phyloP scores from a whole-genome alignment of 164 flowering plant genomes.

The Macadamia integrifolia region DNA sequence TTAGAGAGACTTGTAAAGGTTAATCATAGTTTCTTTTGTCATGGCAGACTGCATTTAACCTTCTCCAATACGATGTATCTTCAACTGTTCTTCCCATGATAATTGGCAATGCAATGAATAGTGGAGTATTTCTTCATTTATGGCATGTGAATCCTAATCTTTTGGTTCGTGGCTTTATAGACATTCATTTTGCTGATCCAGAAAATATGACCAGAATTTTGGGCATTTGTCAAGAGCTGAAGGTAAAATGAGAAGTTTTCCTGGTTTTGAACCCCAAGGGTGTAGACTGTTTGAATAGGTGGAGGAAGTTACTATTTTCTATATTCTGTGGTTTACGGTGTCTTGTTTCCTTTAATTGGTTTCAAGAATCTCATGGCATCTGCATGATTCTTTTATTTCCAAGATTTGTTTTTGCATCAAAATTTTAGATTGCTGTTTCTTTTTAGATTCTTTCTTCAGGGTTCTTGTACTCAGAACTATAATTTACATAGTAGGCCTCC shows the following conservation, averaged over 20 bases:
- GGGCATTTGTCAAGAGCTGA: constrained; percentile 66
- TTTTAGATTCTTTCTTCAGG: too few relatives aligned
- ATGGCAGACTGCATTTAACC: constrained; percentile 80
- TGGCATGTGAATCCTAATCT: constrained; percentile 70
- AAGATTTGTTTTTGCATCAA: too few relatives aligned
- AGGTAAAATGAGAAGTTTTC: constrained; percentile 39
- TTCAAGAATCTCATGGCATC: too few relatives aligned
- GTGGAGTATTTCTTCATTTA: constrained; percentile 46
- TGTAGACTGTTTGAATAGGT: too few relatives aligned
- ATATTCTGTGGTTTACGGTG: too few relatives aligned
- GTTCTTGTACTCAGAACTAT: too few relatives aligned
- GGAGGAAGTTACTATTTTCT: too few relatives aligned
- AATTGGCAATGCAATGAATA: constrained; percentile 32
- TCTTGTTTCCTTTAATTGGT: too few relatives aligned
- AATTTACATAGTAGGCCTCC: too few relatives aligned
- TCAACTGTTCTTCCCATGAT: constrained; percentile 57
- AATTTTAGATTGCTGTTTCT: too few relatives aligned
- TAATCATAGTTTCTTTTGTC: background rate
- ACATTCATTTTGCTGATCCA: constrained; percentile 36
- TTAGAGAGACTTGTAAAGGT: background rate
- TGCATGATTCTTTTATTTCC: too few relatives aligned
- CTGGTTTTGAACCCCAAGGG: too few relatives aligned
- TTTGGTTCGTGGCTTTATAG: constrained; percentile 60
- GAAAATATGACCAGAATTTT: constrained; percentile 42
- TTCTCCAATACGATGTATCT: constrained; percentile 73